phyloP scores from a whole-genome alignment of 2,329 filamentous ascomycete genomes.

The Fusarium nurragi region DNA sequence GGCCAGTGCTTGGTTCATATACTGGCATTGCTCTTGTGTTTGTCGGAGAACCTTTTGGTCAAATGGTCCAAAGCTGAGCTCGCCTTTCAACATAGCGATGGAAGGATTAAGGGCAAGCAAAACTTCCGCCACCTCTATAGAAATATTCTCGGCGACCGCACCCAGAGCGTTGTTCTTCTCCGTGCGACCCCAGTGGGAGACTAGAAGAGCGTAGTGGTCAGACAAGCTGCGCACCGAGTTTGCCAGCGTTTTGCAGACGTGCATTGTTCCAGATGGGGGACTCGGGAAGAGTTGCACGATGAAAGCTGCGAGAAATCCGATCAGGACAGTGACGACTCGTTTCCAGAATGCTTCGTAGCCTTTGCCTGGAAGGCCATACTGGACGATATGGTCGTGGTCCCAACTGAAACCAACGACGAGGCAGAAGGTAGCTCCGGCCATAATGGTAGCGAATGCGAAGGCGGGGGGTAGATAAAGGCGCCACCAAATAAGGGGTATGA shows the following conservation, averaged over 20 bases:
- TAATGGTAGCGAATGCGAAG: constrained; percentile 45
- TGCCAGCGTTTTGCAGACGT: constrained; percentile 57
- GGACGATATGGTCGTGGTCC: constrained; percentile 53
- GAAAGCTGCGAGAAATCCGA: constrained; percentile 55
- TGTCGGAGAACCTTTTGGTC: constrained; percentile 45
- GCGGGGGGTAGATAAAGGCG: constrained; percentile 48
- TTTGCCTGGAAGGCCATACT: constrained; percentile 57
- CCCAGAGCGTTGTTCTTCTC: constrained; percentile 45
- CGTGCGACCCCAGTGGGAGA: constrained; percentile 55
- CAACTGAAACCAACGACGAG: constrained; percentile 60
- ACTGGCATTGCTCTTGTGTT: constrained; percentile 45
- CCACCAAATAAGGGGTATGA: constrained; percentile 49
- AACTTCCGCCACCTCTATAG: constrained; percentile 45
- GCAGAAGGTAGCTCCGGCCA: constrained; percentile 52
- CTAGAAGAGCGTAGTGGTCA: constrained; percentile 59
- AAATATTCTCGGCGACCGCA: constrained; percentile 44
- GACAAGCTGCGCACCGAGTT: constrained; percentile 54
- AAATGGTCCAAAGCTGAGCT: constrained; percentile 47
- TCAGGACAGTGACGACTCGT: constrained; percentile 54
- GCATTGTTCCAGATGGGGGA: constrained; percentile 57
- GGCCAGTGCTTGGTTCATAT: constrained; percentile 48
- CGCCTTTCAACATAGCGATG: constrained; percentile 45
- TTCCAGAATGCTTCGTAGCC: constrained; percentile 61
- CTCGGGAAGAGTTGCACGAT: constrained; percentile 58
- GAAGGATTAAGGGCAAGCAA: constrained; percentile 41